Evolutionary conservation across 306 rosid genomes (phyloP).

Genomic region (Styphnolobium japonicum): DNA sequence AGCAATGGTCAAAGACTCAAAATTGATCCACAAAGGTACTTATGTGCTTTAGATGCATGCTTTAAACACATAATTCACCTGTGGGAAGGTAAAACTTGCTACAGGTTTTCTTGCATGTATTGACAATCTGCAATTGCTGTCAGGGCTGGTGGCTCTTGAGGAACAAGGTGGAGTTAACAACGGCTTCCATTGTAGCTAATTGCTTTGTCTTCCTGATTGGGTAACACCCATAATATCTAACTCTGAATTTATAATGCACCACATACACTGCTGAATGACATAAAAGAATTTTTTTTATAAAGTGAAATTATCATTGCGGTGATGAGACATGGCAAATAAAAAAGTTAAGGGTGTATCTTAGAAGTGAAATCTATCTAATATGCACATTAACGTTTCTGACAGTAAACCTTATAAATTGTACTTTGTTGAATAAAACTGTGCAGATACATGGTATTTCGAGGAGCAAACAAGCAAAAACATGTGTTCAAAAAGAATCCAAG

Average conservation of each 20-base stretch:
- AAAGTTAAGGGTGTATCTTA: too few species aligned
- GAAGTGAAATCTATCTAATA: not conserved
- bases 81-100: not conserved
- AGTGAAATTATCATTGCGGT: too few species aligned
- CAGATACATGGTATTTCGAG: conserved; percentile 92
- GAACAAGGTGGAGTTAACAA: conserved; percentile 71
- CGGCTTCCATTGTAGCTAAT: conserved; percentile 59
- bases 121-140: conserved; percentile 31
- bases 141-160: conserved; percentile 96
- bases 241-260: conserved; percentile 9
- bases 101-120: conserved; percentile 2
- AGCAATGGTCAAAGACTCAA: not conserved
- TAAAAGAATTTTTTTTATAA: not conserved
- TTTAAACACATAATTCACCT: not conserved
- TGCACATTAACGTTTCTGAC: conserved; percentile 2
- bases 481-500: conserved; percentile 83
- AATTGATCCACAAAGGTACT: not conserved
- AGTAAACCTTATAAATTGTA: not conserved
- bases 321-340: too few species aligned
- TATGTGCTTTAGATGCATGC: not conserved
- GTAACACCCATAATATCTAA: conserved; percentile 39
- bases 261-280: not conserved
- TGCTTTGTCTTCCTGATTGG: conserved; percentile 80
- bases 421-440: conserved; percentile 18
- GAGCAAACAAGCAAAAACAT: conserved; percentile 98